phyloP scores from a whole-genome alignment of 2,329 filamentous ascomycete species.

The Eutypella sp. region DNA sequence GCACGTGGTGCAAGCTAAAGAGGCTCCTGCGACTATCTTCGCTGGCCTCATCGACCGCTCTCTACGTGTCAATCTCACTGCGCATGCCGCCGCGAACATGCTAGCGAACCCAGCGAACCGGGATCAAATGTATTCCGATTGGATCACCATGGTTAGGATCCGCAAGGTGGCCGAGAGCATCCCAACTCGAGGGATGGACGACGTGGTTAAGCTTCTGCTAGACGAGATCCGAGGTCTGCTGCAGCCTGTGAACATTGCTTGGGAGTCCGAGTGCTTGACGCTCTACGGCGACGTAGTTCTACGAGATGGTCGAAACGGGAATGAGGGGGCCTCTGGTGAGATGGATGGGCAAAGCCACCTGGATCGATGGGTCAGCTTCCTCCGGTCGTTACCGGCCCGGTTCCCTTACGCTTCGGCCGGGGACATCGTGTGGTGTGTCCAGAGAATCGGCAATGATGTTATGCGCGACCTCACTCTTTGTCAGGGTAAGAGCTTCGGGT shows the following conservation, averaged over 20 bases:
- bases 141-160: constrained; percentile 62
- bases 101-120: constrained; percentile 83
- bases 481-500: constrained; percentile 76
- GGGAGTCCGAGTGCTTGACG: constrained; percentile 59
- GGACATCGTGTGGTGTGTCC: constrained; percentile 72
- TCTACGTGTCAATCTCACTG: constrained; percentile 85
- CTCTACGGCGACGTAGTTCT: constrained; percentile 54
- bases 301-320: constrained; percentile 40
- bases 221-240: constrained; percentile 66
- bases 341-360: constrained; percentile 59
- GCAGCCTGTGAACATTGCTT: constrained; percentile 61
- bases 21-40: constrained; percentile 85
- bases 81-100: constrained; percentile 90
- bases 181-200: constrained; percentile 60
- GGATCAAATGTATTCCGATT: constrained; percentile 93
- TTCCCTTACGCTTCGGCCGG: constrained; percentile 71
- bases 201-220: constrained; percentile 58
- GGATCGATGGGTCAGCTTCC: constrained; percentile 72
- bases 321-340: constrained; percentile 31
- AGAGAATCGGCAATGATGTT: constrained; percentile 69
- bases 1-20: constrained; percentile 82
- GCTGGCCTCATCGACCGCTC: constrained; percentile 80
- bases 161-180: constrained; percentile 61
- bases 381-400: constrained; percentile 61
- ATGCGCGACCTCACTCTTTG: constrained; percentile 77